Evolutionary conservation across 2,329 filamentous ascomycete genomes (phyloP).

Genomic region (Lachnellula arida): DNA sequence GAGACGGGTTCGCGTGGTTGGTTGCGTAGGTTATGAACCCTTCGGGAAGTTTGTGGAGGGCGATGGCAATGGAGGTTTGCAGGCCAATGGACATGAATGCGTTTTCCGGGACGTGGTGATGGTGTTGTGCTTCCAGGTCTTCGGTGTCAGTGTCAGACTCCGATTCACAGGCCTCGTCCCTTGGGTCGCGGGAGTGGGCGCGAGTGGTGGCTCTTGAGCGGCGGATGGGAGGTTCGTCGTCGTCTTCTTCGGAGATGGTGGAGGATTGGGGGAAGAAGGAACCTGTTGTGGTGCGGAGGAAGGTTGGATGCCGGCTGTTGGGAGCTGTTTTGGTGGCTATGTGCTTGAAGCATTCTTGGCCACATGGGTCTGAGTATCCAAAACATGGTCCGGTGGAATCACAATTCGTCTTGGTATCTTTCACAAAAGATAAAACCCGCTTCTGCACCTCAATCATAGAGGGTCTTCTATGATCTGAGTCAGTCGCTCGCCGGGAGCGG

Average conservation of each 20-base stretch:
- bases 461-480: slow-evolving; percentile 36
- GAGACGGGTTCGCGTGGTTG: slow-evolving; percentile 85
- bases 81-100: slow-evolving; percentile 93
- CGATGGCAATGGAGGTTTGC: slow-evolving; percentile 91
- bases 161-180: slow-evolving; percentile 11
- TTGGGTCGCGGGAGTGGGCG: slow-evolving; percentile 5
- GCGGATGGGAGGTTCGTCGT: neutral
- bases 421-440: slow-evolving; percentile 59
- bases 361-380: slow-evolving; percentile 61
- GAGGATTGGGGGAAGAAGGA: slow-evolving; percentile 4
- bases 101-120: slow-evolving; percentile 93
- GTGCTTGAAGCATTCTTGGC: slow-evolving; percentile 62
- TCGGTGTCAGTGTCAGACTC: slow-evolving; percentile 18
- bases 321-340: slow-evolving; percentile 35
- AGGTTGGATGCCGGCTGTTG: slow-evolving; percentile 4
- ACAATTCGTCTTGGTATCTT: slow-evolving; percentile 59
- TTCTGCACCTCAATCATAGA: slow-evolving; percentile 52
- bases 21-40: slow-evolving; percentile 90
- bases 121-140: slow-evolving; percentile 48
- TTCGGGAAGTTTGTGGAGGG: slow-evolving; percentile 90
- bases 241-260: slow-evolving; percentile 2
- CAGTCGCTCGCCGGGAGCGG: slow-evolving; percentile 4
- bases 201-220: slow-evolving; percentile 2
- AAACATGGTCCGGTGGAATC: slow-evolving; percentile 57
- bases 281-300: slow-evolving; percentile 14